Conservation (phyloP, 176 grass and related monocot species). For the Rhynchospora tenuis region DNA sequence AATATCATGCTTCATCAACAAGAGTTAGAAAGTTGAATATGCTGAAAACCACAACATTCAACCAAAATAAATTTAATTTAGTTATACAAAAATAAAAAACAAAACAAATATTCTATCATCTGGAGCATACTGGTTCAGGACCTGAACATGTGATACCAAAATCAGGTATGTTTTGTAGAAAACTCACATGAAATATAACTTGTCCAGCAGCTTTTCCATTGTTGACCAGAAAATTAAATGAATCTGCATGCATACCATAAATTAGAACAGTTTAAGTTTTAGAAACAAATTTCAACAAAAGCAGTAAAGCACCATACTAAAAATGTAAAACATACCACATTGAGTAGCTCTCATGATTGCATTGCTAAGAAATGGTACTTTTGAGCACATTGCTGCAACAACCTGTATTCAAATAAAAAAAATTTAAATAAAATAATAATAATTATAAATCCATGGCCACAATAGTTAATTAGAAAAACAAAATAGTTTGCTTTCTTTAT, state of each 20-base stretch:
- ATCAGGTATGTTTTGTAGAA: not conserved
- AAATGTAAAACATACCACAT: constrained; percentile 43
- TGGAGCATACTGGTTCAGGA: not conserved
- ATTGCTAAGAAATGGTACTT: constrained; percentile 66
- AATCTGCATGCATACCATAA: constrained; percentile 35
- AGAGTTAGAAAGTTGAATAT: not conserved
- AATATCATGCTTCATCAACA: not conserved
- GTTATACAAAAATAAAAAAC: not conserved
- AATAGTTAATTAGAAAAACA: not conserved
- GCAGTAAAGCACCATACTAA: not conserved
- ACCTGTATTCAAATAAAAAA: constrained; percentile 34
- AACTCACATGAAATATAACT: constrained; percentile 75
- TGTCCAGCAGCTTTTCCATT: constrained; percentile 73
- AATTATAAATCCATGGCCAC: not conserved
- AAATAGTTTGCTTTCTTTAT: not conserved
- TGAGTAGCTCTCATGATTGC: constrained; percentile 71
- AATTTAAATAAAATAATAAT: not conserved
- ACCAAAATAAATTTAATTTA: not conserved
- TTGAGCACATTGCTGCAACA: constrained; percentile 65
- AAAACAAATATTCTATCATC: not conserved
- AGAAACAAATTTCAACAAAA: not conserved
- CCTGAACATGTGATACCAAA: not conserved
- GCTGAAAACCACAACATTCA: not conserved
- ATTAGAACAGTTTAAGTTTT: not conserved
- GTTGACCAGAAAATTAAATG: constrained; percentile 86